Percentiles rank a stretch among this genome's conserved stretches.
Evolutionary conservation across 78 protist species (phyloP).

Genomic region (Monosiga brevicollis): DNA sequence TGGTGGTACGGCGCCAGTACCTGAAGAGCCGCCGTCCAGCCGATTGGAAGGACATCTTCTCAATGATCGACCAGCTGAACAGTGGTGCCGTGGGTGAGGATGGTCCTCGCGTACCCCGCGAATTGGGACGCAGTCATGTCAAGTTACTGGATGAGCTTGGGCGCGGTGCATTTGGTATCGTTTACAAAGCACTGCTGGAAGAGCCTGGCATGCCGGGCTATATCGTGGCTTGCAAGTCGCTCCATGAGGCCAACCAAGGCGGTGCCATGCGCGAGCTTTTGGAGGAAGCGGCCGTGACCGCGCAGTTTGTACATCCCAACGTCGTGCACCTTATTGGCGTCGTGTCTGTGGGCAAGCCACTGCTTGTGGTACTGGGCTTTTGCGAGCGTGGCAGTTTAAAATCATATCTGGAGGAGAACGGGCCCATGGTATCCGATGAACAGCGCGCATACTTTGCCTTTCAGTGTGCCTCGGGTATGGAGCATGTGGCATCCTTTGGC

Average conservation of each 20-base stretch:
- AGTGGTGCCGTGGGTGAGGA: not conserved
- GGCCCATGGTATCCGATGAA: not conserved
- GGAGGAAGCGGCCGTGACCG: not conserved
- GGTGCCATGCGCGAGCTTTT: not conserved
- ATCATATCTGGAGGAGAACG: not conserved
- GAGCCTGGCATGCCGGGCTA: not conserved
- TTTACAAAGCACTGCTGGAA: not conserved
- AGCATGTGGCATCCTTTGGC: not conserved
- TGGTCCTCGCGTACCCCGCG: not conserved
- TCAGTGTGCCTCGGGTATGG: not conserved
- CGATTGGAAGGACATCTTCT: not conserved
- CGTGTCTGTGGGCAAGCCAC: not conserved
- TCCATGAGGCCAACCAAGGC: not conserved
- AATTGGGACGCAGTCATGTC: not conserved
- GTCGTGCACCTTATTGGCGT: not conserved
- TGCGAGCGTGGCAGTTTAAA: not conserved
- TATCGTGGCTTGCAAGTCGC: not conserved
- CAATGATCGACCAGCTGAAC: not conserved
- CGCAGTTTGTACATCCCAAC: not conserved
- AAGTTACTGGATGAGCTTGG: not conserved
- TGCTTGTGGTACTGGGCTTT: not conserved
- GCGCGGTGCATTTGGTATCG: not conserved
- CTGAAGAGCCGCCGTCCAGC: not conserved
- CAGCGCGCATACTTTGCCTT: not conserved
- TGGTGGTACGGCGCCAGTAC: not conserved